phyloP scores from a whole-genome alignment of 257 asterid genomes.

The Jaltomata sinuosa region DNA sequence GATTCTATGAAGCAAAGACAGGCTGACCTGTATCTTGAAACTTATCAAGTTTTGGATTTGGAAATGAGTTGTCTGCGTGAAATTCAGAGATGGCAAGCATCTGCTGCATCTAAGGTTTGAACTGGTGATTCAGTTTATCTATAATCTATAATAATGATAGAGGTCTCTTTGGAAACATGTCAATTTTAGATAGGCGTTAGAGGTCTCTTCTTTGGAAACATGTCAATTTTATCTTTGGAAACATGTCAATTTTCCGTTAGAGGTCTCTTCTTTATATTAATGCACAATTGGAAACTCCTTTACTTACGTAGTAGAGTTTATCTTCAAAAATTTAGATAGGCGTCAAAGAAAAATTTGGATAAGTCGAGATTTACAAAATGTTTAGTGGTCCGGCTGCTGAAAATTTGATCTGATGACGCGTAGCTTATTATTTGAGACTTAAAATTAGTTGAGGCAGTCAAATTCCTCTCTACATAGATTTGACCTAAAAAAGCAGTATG shows the following conservation, averaged over 20 bases:
- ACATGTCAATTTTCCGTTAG: background rate
- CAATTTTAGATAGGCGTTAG: too few species aligned
- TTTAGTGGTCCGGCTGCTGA: background rate
- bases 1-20: conserved; percentile 95
- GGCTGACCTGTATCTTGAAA: conserved; percentile 92
- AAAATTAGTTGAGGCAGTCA: background rate
- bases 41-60: conserved; percentile 93
- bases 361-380: background rate
- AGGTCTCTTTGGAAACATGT: too few species aligned
- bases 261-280: background rate
- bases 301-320: background rate
- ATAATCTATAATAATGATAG: conserved; percentile 10
- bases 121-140: conserved; percentile 1
- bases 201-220: too few species aligned
- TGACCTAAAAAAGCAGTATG: background rate
- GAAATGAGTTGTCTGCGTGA: conserved; percentile 99
- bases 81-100: conserved; percentile 98
- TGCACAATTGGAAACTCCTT: background rate
- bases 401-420: background rate
- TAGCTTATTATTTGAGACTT: background rate
- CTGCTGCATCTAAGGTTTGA: conserved; percentile 82
- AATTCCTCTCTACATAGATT: background rate
- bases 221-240: too few species aligned
- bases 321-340: background rate
- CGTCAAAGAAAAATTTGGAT: background rate